Conservation (phyloP, 805 yeast species). For the Zygotorulaspora sp. region DNA sequence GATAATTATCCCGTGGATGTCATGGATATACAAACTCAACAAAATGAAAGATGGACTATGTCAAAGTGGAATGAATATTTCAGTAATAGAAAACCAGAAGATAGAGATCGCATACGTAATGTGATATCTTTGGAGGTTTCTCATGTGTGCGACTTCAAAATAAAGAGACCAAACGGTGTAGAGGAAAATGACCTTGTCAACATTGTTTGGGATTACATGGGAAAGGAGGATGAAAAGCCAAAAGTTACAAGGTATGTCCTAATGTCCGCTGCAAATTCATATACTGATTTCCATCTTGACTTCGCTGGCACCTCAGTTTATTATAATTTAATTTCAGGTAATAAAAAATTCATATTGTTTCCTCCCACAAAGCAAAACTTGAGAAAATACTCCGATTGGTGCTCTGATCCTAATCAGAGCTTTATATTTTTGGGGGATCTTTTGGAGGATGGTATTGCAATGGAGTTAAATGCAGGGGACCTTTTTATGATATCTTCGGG, state of each 20-base stretch:
- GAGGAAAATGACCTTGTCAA: conserved; percentile 63
- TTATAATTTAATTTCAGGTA: conserved; percentile 74
- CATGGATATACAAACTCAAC: conserved; percentile 85
- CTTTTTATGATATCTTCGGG: conserved; percentile 82
- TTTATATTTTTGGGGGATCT: conserved; percentile 60
- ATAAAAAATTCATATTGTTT: conserved; percentile 66
- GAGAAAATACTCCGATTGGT: conserved; percentile 64
- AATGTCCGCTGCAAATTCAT: conserved; percentile 78
- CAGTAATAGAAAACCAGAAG: conserved; percentile 36
- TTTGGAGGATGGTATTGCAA: conserved; percentile 47
- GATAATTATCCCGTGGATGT: conserved; percentile 64
- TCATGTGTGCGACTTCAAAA: conserved; percentile 47
- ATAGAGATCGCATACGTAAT: conserved; percentile 65
- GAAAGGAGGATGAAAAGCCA: conserved; percentile 38
- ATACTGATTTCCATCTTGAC: conserved; percentile 87
- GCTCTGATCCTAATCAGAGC: conserved; percentile 54
- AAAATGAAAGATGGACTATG: conserved; percentile 57
- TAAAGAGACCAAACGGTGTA: conserved; percentile 65
- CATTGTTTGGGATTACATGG: conserved; percentile 50
- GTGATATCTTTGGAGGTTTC: conserved; percentile 81
- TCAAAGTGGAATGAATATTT: conserved; percentile 73
- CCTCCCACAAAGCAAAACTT: conserved; percentile 72
- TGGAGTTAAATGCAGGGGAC: conserved; percentile 58
- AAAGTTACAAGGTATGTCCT: conserved; percentile 72
- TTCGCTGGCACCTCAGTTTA: conserved; percentile 92